Conservation (phyloP, 1,284 basidiomycete genomes). For the Thelephora terrestris region DNA sequence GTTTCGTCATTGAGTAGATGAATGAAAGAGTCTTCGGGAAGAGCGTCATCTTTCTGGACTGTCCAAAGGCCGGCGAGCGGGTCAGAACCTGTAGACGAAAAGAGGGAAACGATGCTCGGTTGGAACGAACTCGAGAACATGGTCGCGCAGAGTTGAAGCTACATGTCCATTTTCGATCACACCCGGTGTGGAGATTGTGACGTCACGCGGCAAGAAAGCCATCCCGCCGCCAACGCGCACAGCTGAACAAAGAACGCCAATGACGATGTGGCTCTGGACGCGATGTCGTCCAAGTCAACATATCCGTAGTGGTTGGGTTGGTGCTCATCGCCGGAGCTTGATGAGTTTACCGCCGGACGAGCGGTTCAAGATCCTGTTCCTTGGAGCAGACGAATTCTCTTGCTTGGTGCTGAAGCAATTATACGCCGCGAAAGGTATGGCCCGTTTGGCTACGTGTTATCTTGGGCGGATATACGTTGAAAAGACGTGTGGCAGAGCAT, state of each 20-base stretch:
- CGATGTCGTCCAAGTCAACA: no score
- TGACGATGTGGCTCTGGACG: no score
- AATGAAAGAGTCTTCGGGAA: conserved; percentile 57
- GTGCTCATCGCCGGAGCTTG: no score
- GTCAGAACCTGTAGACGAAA: conserved; percentile 65
- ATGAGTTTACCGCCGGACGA: no score
- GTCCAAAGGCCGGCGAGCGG: conserved; percentile 52
- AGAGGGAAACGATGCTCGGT: conserved; percentile 60
- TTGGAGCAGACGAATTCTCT: conserved; percentile 69
- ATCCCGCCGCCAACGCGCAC: no score
- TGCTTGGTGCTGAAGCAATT: conserved; percentile 47
- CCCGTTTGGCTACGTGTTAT: conserved; percentile 5
- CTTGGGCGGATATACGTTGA: conserved; percentile 3
- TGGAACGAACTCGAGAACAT: conserved; percentile 53
- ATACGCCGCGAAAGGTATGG: conserved; percentile 37
- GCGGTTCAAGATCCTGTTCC: conserved; percentile 49
- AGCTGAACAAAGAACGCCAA: no score
- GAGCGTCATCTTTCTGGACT: conserved; percentile 35
- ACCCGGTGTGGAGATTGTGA: no score
- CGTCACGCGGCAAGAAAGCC: no score
- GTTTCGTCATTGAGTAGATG: conserved; percentile 53
- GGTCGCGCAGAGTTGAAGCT: background rate
- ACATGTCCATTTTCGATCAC: no score
- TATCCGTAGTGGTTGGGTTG: no score
- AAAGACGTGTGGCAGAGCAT: conserved; percentile 55